Evolutionary conservation across 1,284 basidiomycete genomes (phyloP), one percentile per base, ranked within the genome.

Genomic region (Flammula alnicola): DNA sequence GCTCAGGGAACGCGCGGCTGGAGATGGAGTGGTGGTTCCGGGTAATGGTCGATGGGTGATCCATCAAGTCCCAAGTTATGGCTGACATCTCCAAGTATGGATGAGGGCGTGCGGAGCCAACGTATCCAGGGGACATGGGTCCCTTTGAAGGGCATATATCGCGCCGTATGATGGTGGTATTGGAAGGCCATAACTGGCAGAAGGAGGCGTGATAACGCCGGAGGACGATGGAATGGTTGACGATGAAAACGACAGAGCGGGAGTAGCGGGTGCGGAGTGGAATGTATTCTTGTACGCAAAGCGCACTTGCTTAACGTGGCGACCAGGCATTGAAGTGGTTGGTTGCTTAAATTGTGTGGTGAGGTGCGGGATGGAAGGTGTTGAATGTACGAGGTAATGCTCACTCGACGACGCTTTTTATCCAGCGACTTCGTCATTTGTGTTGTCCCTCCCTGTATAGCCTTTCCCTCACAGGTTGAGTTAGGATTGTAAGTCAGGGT

Each of bases 31-130:
- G 55, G 17, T 54, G 47, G 31, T 56, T 44, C 16, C 55, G 44
- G 4, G 31, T 39, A 9, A 52, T 48, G 11, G 25, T 47, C 0
- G 60, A 53, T 11, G 52, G 57, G 16, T 56, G 57, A 31, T 64
- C 55, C 35, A 56, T 30, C 32, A 64, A 8, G 49, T 61, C 51
- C 51, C 55, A 67, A n/a, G 26, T 42, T n/a, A 65, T 35, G 5
- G 52, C 52, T 5, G 38, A 19, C 16, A 26, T 45, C 17, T 60
- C 56, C 3, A 66, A 38, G 41, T 59, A 57, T 10, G 36, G 55
- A 37, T 64, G 64, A 3, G 44, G 35, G 3, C 49, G 52, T 17
- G 56, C 38, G 7, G 35, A 38, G 3, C 27, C 39, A 17, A 44
- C 32, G 23, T 40, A 44, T 20, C 37, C 44, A 3, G 41, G 31